These are phyloP conservation scores for Suillus spraguei DNA, from an alignment of 768 basidiomycete genomes.

Conservation along the genomic window DNA sequence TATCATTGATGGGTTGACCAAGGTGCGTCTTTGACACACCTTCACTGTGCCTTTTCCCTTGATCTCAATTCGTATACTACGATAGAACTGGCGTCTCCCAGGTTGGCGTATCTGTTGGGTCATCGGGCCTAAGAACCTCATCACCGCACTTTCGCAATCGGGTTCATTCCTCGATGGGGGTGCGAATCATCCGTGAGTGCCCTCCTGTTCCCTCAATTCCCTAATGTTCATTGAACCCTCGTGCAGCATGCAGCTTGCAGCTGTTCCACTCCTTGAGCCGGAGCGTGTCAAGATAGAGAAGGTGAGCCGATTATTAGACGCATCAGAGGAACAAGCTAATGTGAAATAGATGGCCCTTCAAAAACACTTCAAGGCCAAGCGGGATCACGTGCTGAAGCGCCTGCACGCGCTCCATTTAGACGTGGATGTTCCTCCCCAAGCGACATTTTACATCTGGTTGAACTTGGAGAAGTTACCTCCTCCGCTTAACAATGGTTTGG, in stretches of 20 bases:
- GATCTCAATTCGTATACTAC: slow-evolving; percentile 11
- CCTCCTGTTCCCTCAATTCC: background rate
- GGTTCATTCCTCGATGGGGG: slow-evolving; percentile 95
- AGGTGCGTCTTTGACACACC: slow-evolving; percentile 45
- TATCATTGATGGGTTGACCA: slow-evolving; percentile 92
- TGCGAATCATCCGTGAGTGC: slow-evolving; percentile 84
- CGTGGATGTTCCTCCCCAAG: slow-evolving; percentile 72
- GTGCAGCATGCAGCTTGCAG: slow-evolving; percentile 80
- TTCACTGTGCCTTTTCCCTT: slow-evolving; percentile 14
- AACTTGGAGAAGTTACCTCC: slow-evolving; percentile 77
- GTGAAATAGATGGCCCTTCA: slow-evolving; percentile 69
- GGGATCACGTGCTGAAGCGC: slow-evolving; percentile 86
- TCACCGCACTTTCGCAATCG: slow-evolving; percentile 90
- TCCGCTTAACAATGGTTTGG: slow-evolving; percentile 88
- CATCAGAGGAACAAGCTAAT: background rate
- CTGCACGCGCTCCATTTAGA: slow-evolving; percentile 77
- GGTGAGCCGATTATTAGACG: slow-evolving; percentile 28
- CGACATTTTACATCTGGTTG: slow-evolving; percentile 96
- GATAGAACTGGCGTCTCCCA: slow-evolving; percentile 90
- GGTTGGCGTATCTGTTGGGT: slow-evolving; percentile 97
- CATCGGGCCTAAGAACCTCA: slow-evolving; percentile 83
- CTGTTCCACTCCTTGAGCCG: slow-evolving; percentile 80
- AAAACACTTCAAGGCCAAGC: slow-evolving; percentile 88
- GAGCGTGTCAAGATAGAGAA: slow-evolving; percentile 70
- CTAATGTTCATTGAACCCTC: slow-evolving; percentile 9